Conservation (phyloP, 1,284 basidiomycete genomes). For the Pterulicium gracile region DNA sequence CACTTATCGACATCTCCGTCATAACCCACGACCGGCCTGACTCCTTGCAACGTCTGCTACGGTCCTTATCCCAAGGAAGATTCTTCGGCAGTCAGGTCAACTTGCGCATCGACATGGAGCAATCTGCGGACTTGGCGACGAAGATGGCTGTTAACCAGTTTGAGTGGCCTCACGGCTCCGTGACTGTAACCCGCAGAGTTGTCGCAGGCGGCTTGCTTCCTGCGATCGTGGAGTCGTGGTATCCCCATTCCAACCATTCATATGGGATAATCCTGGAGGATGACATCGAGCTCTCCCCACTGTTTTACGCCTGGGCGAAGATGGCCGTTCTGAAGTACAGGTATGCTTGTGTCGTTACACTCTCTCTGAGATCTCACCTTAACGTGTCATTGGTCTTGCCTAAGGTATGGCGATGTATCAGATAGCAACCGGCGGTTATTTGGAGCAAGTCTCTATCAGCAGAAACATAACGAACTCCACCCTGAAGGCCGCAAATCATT, state of each 20-base stretch:
- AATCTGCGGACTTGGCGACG: conserved; percentile 56
- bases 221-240: conserved; percentile 81
- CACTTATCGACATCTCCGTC: conserved; percentile 55
- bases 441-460: conserved; percentile 77
- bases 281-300: conserved; percentile 71
- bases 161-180: conserved; percentile 47
- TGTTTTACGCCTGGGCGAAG: conserved; percentile 79
- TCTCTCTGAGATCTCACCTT: too few species aligned
- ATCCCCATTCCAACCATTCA: conserved; percentile 58
- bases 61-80: conserved; percentile 44
- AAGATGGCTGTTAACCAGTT: conserved; percentile 37
- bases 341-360: conserved; percentile 30
- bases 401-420: not conserved
- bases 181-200: conserved; percentile 58
- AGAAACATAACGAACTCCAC: conserved; percentile 66
- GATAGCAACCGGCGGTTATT: conserved; percentile 32
- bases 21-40: conserved; percentile 67
- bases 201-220: conserved; percentile 67
- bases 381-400: too few species aligned
- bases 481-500: conserved; percentile 59
- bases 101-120: conserved; percentile 65
- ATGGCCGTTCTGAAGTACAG: conserved; percentile 64
- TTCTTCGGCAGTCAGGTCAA: conserved; percentile 61
- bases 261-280: conserved; percentile 77
- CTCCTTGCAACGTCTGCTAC: conserved; percentile 59